Evolutionary conservation across 495 filamentous ascomycete genomes (phyloP).

Genomic region (Penicillium desertorum): DNA sequence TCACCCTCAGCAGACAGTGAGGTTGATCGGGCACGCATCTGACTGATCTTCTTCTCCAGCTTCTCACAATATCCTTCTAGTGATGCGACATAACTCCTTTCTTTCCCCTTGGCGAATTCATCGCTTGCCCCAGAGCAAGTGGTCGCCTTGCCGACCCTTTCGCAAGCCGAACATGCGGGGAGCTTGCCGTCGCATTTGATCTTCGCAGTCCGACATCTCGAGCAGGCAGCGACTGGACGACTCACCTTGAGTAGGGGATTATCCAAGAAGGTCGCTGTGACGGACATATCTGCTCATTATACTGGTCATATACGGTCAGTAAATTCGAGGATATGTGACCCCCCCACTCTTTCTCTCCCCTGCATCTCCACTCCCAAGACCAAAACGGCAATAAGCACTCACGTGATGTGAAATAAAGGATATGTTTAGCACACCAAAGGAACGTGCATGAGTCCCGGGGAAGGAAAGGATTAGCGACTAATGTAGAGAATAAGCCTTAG

Average conservation of each 20-base stretch:
- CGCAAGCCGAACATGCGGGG: conserved; percentile 89
- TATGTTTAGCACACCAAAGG: neutral
- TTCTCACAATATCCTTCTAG: conserved; percentile 85
- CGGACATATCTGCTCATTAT: conserved; percentile 25
- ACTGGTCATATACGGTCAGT: neutral
- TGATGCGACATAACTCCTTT: conserved; percentile 91
- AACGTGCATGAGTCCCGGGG: conserved; percentile 3
- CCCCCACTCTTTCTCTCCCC: neutral
- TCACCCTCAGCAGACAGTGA: conserved; percentile 58
- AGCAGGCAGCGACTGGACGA: conserved; percentile 88
- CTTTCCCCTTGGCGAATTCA: conserved; percentile 90
- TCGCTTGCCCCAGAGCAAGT: conserved; percentile 93
- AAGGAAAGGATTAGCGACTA: conserved; percentile 7
- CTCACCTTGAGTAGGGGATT: conserved; percentile 84
- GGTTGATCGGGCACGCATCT: conserved; percentile 55
- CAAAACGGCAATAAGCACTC: neutral
- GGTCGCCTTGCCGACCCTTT: conserved; percentile 72
- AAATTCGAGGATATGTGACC: neutral
- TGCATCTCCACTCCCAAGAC: neutral
- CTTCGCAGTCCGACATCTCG: conserved; percentile 87
- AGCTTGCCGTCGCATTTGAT: conserved; percentile 96
- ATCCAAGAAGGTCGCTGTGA: conserved; percentile 51
- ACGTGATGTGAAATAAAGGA: neutral
- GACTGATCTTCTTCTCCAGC: conserved; percentile 69
- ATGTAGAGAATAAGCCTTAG: conserved; percentile 2